Evolutionary conservation across 306 rosid species (phyloP).

Genomic region (Mimosa bimucronata): DNA sequence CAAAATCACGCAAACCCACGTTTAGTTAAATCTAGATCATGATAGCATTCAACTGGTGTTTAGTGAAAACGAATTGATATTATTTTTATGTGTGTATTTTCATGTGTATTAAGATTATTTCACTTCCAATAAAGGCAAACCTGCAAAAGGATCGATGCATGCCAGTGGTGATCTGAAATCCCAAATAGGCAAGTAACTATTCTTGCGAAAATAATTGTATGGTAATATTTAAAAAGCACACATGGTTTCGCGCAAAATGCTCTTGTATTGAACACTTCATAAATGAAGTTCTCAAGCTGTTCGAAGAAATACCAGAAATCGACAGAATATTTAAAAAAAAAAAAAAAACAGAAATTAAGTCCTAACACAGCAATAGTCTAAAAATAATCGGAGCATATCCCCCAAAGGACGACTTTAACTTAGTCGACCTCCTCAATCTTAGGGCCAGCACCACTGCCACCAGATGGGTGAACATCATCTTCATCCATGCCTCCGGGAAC

Average conservation of each 20-base stretch:
- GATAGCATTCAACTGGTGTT: no score
- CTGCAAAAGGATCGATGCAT: no score
- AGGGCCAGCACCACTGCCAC: slow-evolving; percentile 72
- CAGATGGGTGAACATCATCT: slow-evolving; percentile 59
- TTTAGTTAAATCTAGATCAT: no score
- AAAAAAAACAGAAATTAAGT: neutral
- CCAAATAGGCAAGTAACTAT: neutral
- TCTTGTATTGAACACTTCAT: neutral
- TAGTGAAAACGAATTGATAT: no score
- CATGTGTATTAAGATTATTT: no score
- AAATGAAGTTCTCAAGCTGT: neutral
- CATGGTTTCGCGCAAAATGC: neutral
- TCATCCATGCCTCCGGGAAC: slow-evolving; percentile 46
- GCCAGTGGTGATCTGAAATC: no score
- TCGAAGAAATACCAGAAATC: neutral
- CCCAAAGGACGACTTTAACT: neutral
- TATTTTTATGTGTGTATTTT: no score
- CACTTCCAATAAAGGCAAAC: no score
- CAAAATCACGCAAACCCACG: no score
- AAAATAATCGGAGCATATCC: neutral
- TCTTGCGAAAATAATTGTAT: neutral
- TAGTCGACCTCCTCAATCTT: slow-evolving; percentile 84
- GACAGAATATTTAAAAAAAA: no score
- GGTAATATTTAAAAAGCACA: neutral
- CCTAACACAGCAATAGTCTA: neutral